phyloP scores from a whole-genome alignment of 306 rosid genomes.

The Potentilla sterilis region DNA sequence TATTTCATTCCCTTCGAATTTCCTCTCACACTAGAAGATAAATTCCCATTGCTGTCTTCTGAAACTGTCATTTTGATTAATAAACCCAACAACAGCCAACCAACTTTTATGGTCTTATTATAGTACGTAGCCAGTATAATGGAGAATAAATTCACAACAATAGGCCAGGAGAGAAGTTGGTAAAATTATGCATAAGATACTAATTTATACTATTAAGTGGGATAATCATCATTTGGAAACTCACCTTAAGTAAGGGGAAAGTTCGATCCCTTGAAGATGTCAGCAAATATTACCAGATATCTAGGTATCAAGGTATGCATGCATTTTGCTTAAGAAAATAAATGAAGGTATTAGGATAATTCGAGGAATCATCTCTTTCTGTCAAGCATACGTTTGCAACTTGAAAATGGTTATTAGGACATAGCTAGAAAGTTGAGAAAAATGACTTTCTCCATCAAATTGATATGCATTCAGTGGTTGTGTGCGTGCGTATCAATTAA shows the following conservation, averaged over 20 bases:
- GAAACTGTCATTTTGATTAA: slow-evolving; percentile 4
- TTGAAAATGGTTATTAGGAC: not conserved
- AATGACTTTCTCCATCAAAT: not conserved
- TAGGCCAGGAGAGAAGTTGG: slow-evolving; percentile 9
- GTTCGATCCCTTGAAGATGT: slow-evolving; percentile 21
- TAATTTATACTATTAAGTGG: slow-evolving; percentile 11
- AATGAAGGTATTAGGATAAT: not conserved
- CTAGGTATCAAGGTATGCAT: not conserved
- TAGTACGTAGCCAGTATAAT: slow-evolving; percentile 29
- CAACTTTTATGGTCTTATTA: slow-evolving; percentile 23
- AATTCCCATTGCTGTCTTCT: slow-evolving; percentile 17
- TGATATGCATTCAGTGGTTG: not conserved
- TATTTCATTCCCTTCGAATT: slow-evolving; percentile 27
- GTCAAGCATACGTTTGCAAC: not conserved
- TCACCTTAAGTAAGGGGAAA: slow-evolving; percentile 12
- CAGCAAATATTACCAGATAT: slow-evolving; percentile 3
- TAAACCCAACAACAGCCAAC: slow-evolving; percentile 21
- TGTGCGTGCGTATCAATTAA: slow-evolving; percentile 3
- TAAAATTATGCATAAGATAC: slow-evolving; percentile 19
- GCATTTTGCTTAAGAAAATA: not conserved
- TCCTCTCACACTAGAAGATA: slow-evolving; percentile 22
- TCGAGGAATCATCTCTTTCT: not conserved
- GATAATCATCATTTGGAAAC: slow-evolving; percentile 23
- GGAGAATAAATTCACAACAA: slow-evolving; percentile 46
- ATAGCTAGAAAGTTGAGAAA: not conserved